Percentiles rank a stretch among this genome's conserved stretches.
Conservation (phyloP, 495 filamentous ascomycete species). For the Hypoxylon subgilvum region DNA sequence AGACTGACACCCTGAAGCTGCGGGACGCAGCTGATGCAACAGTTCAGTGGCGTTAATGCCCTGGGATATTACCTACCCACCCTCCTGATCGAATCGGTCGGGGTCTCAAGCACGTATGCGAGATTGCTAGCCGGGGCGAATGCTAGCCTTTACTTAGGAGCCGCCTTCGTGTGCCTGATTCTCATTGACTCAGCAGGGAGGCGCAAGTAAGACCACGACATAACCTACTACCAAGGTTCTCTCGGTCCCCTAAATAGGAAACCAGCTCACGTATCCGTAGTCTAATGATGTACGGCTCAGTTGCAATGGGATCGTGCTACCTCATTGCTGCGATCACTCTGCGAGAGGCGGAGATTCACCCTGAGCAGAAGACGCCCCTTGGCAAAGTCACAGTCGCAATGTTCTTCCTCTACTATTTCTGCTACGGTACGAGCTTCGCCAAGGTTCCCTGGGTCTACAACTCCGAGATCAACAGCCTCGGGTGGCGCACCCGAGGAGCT, state of each 20-base stretch:
- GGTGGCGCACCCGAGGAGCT: slow-evolving; percentile 47
- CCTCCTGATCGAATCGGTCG: slow-evolving; percentile 38
- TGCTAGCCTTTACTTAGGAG: slow-evolving; percentile 37
- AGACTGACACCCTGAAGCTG: slow-evolving; percentile 22
- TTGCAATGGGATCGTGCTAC: slow-evolving; percentile 39
- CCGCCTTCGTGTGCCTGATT: slow-evolving; percentile 38
- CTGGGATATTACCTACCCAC: slow-evolving; percentile 42
- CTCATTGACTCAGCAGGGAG: slow-evolving; percentile 40
- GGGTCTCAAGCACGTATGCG: slow-evolving; percentile 33
- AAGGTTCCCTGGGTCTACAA: slow-evolving; percentile 52
- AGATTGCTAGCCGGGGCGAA: slow-evolving; percentile 43
- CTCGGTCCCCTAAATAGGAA: background rate
- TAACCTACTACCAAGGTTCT: background rate
- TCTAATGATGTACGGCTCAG: slow-evolving; percentile 55
- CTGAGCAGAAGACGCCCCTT: slow-evolving; percentile 22
- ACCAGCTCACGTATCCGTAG: slow-evolving; percentile 26
- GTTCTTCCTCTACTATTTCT: slow-evolving; percentile 48
- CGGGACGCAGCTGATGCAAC: slow-evolving; percentile 45
- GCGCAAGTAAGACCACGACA: slow-evolving; percentile 30
- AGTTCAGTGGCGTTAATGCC: slow-evolving; percentile 40
- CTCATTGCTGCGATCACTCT: slow-evolving; percentile 41
- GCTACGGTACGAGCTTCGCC: slow-evolving; percentile 44
- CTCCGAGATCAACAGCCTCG: slow-evolving; percentile 50
- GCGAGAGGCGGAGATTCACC: slow-evolving; percentile 27
- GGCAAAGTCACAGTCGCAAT: slow-evolving; percentile 40